Conservation (phyloP, 805 yeast genomes). For the Candida corydali region DNA sequence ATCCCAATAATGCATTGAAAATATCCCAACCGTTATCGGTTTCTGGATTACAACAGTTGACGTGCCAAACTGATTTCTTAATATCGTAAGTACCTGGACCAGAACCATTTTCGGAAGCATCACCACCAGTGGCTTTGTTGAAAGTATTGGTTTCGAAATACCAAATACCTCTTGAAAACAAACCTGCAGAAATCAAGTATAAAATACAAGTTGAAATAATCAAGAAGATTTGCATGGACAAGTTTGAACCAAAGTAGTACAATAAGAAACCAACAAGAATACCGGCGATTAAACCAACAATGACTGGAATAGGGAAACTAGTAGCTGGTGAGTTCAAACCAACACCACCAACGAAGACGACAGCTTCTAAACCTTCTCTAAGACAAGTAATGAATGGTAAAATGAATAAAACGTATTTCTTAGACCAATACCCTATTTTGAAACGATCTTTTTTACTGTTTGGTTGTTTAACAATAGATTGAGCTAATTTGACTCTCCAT, state of each 20-base stretch:
- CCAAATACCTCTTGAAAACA: constrained; percentile 91
- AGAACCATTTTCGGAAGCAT: constrained; percentile 82
- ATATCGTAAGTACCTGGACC: constrained; percentile 93
- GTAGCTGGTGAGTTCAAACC: constrained; percentile 49
- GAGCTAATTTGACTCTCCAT: constrained; percentile 91
- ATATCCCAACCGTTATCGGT: constrained; percentile 91
- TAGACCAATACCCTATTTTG: constrained; percentile 23
- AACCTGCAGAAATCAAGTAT: constrained; percentile 83
- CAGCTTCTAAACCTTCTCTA: constrained; percentile 95
- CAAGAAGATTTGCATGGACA: constrained; percentile 78
- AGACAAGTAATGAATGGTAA: constrained; percentile 85
- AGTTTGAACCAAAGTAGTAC: constrained; percentile 73
- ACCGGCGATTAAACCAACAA: constrained; percentile 80
- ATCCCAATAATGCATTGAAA: constrained; percentile 85
- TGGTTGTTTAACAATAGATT: constrained; percentile 62
- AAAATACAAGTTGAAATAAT: constrained; percentile 80
- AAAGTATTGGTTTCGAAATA: constrained; percentile 66
- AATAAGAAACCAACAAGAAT: constrained; percentile 57
- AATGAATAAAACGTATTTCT: constrained; percentile 79
- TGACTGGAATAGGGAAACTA: constrained; percentile 87
- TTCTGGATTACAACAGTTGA: constrained; percentile 93
- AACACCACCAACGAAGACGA: constrained; percentile 94
- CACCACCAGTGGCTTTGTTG: constrained; percentile 75
- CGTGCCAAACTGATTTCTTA: constrained; percentile 81
- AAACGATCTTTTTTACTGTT: constrained; percentile 43